phyloP scores from a whole-genome alignment of 345 rosid genomes.

The Citrus australasica region DNA sequence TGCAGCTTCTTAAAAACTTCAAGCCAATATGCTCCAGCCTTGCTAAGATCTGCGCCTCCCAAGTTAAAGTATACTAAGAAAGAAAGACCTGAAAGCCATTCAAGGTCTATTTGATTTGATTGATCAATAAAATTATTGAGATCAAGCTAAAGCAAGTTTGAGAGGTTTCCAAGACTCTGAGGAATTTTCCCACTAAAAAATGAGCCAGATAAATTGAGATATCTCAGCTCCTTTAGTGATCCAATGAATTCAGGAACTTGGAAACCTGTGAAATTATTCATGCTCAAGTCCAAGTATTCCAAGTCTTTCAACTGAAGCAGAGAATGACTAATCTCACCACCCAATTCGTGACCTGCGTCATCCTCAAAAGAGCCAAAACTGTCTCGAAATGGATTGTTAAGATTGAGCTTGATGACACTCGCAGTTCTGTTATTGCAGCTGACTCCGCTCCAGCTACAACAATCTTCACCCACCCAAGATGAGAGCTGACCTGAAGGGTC shows the following conservation, averaged over 20 bases:
- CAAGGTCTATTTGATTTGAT: background rate
- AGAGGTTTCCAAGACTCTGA: constrained; percentile 14
- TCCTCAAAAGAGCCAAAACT: background rate
- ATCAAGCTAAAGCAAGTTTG: background rate
- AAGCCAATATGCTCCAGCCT: too few species aligned
- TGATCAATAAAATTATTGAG: background rate
- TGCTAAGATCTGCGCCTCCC: background rate
- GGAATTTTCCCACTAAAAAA: constrained; percentile 8
- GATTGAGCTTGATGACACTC: constrained; percentile 12
- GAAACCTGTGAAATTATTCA: constrained; percentile 19
- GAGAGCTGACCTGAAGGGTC: constrained; percentile 15
- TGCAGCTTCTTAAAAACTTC: too few species aligned
- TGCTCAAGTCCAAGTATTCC: constrained; percentile 19
- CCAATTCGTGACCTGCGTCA: background rate
- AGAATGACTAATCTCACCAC: constrained; percentile 21
- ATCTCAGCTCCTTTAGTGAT: constrained; percentile 11
- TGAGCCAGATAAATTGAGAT: constrained; percentile 25
- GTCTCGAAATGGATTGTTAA: background rate
- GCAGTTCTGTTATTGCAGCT: constrained; percentile 10
- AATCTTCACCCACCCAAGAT: constrained; percentile 17
- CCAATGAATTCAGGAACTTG: constrained; percentile 18
- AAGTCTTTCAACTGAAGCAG: constrained; percentile 19
- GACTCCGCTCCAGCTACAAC: constrained; percentile 11
- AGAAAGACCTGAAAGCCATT: background rate
- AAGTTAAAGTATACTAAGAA: background rate